Conservation (phyloP, 2,329 filamentous ascomycete species). For the Phaeosphaeria sp. region DNA sequence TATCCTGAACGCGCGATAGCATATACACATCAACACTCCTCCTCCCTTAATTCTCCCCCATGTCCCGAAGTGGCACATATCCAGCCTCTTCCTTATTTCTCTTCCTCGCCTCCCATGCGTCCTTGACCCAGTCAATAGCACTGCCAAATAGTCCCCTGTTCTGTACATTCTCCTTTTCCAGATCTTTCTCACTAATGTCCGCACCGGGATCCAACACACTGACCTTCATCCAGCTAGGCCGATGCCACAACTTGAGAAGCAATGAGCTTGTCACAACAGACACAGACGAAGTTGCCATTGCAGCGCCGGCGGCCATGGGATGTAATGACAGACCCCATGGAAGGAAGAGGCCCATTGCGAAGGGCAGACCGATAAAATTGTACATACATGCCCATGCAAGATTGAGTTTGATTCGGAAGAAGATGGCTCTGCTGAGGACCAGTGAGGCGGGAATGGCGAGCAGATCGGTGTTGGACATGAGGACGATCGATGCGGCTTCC, state of each 20-base stretch:
- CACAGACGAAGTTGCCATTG: slow-evolving; percentile 90
- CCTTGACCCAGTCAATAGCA: slow-evolving; percentile 36
- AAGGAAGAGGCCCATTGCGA: slow-evolving; percentile 95
- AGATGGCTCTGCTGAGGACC: slow-evolving; percentile 82
- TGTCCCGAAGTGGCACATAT: slow-evolving; percentile 55
- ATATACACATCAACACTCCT: slow-evolving; percentile 2
- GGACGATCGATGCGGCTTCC: slow-evolving; percentile 93
- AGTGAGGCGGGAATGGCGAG: slow-evolving; percentile 92
- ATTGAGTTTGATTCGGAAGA: slow-evolving; percentile 92
- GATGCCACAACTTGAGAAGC: slow-evolving; percentile 83
- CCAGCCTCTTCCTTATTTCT: slow-evolving; percentile 49
- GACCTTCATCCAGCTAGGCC: slow-evolving; percentile 86
- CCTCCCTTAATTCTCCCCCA: slow-evolving; percentile 38
- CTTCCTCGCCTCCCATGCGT: slow-evolving; percentile 42
- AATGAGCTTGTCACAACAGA: slow-evolving; percentile 86
- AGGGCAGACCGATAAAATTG: slow-evolving; percentile 88
- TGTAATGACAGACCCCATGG: slow-evolving; percentile 87
- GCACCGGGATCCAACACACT: slow-evolving; percentile 61
- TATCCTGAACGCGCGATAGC: slow-evolving; percentile 15
- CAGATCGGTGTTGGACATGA: slow-evolving; percentile 91
- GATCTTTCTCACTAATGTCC: slow-evolving; percentile 35
- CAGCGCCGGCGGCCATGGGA: slow-evolving; percentile 91
- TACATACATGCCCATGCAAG: slow-evolving; percentile 92
- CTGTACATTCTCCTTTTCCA: slow-evolving; percentile 29
- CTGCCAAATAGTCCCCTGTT: slow-evolving; percentile 28